Evolutionary conservation across 768 basidiomycete species (phyloP), one percentile per base, ranked within the genome.

Genomic region (Neoboletus magnificus): DNA sequence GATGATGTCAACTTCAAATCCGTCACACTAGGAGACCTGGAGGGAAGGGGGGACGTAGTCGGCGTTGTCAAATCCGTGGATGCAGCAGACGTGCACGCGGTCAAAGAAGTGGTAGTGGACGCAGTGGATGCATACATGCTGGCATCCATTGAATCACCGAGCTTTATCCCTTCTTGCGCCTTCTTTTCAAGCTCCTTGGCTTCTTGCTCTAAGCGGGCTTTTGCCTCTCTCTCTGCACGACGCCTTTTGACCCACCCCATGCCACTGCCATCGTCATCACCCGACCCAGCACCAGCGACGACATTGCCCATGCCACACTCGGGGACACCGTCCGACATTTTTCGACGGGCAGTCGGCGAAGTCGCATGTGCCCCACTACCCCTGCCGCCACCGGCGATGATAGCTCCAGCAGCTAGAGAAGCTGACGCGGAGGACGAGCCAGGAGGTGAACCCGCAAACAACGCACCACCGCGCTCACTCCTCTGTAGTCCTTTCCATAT

Each of bases 201-300:
- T 43, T 59, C 62, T 48, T 56, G 60, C 18, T 67, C 67, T 32
- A 59, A 49, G 23, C 58, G 67, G 18, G 61, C 61, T 48, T 67
- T 69, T 58, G 77, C 78, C 62, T 82, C 80, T 52, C 71, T 70
- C 71, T 89, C 85, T 47, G 84, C 85, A 61, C 81, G 74, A 40
- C 92, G 69, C 58, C 70, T 74, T 73, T 78, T 83, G 25, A 94
- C 79, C 93, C 93, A 95, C 0, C 79, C 84, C 83, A 93, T 86
- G 11, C 93, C 93, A 69, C 87, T 88, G 1, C 91, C 91, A 60
- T 93, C 93, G 56, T 93, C 89, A 0, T 81, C 82, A 20, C 88
- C 87, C 3, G 40, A 62, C 7, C 53, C 66, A 33, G 50, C 62
- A 46, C 52, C 56, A 29, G 54, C 49, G 9, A 58, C 50, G 16